A percentile compares a stretch with the other conserved stretches of the same genome.
phyloP scores from a whole-genome alignment of 306 rosid genomes.

The Cucumis sativus region DNA sequence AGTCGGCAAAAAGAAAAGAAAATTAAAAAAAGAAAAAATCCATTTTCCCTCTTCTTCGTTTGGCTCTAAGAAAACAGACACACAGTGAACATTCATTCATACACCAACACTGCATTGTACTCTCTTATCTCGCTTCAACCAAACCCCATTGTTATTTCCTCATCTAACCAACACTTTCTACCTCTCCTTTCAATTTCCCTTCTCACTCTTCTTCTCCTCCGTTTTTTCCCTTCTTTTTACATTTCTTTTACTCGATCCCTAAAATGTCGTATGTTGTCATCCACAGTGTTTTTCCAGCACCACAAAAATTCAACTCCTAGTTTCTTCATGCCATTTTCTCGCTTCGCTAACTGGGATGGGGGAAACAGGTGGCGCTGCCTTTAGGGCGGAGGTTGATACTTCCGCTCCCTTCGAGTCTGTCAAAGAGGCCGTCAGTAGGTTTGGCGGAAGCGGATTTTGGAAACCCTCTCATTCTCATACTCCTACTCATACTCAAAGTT shows the following conservation, averaged over 20 bases:
- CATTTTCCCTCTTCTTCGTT: no score
- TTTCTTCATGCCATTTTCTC: background rate
- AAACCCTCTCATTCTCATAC: conserved; percentile 25
- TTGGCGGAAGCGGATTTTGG: conserved; percentile 75
- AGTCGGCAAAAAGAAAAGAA: no score
- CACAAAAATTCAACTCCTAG: background rate
- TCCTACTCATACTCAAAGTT: background rate
- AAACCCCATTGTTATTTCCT: background rate
- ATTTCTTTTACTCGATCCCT: conserved; percentile 4
- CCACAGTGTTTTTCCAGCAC: background rate
- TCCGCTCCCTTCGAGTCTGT: conserved; percentile 79
- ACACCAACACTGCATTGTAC: no score
- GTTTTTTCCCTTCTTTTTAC: background rate
- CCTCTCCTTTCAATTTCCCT: background rate
- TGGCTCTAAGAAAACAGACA: no score
- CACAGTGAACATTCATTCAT: no score
- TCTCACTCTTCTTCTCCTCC: background rate
- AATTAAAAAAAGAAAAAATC: no score
- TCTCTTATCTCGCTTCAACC: background rate
- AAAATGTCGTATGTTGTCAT: background rate
- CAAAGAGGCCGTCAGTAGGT: conserved; percentile 55
- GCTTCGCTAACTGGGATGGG: conserved; percentile 6
- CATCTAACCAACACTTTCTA: background rate
- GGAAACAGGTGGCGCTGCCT: background rate
- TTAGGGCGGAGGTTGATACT: conserved; percentile 66